Evolutionary conservation across 768 basidiomycete species (phyloP), one percentile per base, ranked within the genome.

Genomic region (Cystofilobasidium bisporidii): DNA sequence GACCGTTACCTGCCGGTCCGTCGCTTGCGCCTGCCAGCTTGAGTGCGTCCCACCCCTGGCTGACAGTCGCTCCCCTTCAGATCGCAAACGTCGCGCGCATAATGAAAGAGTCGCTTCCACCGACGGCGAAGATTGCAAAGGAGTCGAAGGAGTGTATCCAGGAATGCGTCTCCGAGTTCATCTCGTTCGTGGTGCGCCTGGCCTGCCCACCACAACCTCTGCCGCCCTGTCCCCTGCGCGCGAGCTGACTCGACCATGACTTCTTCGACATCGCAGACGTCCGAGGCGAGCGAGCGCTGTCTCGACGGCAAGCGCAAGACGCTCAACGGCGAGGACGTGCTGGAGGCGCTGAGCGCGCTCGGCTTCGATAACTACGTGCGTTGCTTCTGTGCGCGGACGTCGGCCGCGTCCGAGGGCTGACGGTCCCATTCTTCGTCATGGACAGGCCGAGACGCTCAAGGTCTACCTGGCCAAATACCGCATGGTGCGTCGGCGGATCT

Each of bases 101-200:
- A 74, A 98, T 97, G 93, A 97, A 97, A 78, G 81, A 85, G 50
- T 83, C 90, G 15, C 86, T 97, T 2, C 93, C 94, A 0, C 79
- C 85, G 0, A 87, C 87, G 24, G 90, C 94, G 50, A 98, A 98
- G 79, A 94, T 97, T 73, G 89, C 90, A 11, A 97, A 97, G 77
- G 94, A 98, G 78, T 92, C 92, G 55, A 98, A 98, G 76, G 94
- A 98, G 79, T 92, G 90, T 78, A 91, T 97, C 50, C 94, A 98
- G 77, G 94, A 97, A 79, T 96, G 93, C 32, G 67, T 68, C 18
- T 55, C 48, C 45, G 94, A 98, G 79, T 98, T 96, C 81, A 97
- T 98, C 77, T 86, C 86, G 72, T 98, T 98, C 82, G 91, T 98
- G 79, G 77, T 78, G 33, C 58, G 77, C 20, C 11, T 5, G 28